phyloP scores from a whole-genome alignment of 108 stramenopile genomes.

The Conticribra weissflogii region DNA sequence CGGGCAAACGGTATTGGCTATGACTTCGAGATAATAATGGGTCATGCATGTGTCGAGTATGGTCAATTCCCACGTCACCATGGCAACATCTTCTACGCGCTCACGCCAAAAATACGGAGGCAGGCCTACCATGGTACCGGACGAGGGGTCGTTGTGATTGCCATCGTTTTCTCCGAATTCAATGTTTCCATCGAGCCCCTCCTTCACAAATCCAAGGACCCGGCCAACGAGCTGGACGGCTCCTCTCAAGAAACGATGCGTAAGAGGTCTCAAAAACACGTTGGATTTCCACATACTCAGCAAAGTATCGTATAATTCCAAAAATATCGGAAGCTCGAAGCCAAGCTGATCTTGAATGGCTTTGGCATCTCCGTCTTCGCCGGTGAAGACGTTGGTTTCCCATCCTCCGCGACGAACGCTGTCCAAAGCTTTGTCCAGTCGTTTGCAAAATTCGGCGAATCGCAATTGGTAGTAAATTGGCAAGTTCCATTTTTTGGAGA shows the following conservation, averaged over 20 bases:
- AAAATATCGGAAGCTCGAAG: conserved; percentile 80
- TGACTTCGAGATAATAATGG: conserved; percentile 64
- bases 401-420: conserved; percentile 69
- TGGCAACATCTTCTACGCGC: conserved; percentile 73
- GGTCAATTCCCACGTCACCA: conserved; percentile 87
- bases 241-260: conserved; percentile 82
- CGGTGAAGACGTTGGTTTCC: conserved; percentile 78
- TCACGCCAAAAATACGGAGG: conserved; percentile 79
- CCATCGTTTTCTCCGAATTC: conserved; percentile 61
- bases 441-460: conserved; percentile 82
- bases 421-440: conserved; percentile 77
- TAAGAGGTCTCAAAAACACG: conserved; percentile 73
- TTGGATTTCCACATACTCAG: conserved; percentile 67
- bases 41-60: conserved; percentile 69
- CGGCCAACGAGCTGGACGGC: conserved; percentile 79
- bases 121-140: conserved; percentile 21
- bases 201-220: conserved; percentile 71
- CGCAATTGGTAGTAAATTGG: conserved; percentile 92
- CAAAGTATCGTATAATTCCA: conserved; percentile 78
- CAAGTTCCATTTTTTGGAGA: conserved; percentile 85
- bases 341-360: conserved; percentile 55
- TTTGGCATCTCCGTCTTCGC: conserved; percentile 37
- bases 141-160: neutral
- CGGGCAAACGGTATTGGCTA: conserved; percentile 54
- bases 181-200: conserved; percentile 76